Evolutionary conservation across 768 basidiomycete genomes (phyloP).

Genomic region (Tubosaeta brunneosetosa): DNA sequence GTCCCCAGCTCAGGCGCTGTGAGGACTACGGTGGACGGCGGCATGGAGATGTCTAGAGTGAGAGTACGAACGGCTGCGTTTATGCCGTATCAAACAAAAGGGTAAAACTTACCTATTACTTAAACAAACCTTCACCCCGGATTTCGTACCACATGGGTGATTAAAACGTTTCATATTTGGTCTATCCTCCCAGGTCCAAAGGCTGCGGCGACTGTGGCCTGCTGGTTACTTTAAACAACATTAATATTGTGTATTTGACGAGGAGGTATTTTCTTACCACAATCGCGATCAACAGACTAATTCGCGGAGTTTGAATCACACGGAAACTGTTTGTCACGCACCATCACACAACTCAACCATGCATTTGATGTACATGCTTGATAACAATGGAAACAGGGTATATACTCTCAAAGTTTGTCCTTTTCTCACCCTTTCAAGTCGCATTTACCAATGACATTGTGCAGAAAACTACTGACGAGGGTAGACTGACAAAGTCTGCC

Average conservation of each 20-base stretch:
- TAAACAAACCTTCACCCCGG: background rate
- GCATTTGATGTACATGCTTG: slow-evolving; percentile 96
- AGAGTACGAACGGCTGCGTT: background rate
- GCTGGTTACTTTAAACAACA: too few species aligned
- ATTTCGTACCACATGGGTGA: background rate
- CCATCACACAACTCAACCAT: slow-evolving; percentile 41
- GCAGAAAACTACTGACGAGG: slow-evolving; percentile 80
- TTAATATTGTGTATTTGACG: background rate
- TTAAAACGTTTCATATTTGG: background rate
- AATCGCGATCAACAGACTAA: background rate
- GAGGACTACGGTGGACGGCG: slow-evolving; percentile 44
- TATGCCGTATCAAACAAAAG: background rate
- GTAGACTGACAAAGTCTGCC: slow-evolving; percentile 89
- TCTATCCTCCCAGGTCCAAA: background rate
- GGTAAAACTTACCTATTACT: background rate
- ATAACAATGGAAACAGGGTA: slow-evolving; percentile 69
- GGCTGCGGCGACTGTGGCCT: too few species aligned
- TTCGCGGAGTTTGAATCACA: slow-evolving; percentile 16
- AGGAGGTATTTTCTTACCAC: background rate
- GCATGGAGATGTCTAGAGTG: slow-evolving; percentile 25
- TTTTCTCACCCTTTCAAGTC: background rate
- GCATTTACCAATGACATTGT: slow-evolving; percentile 8
- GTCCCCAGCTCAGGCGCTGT: slow-evolving; percentile 53
- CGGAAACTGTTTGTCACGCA: background rate
- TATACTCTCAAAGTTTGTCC: slow-evolving; percentile 88